Percentiles rank a stretch among this genome's conserved stretches.
Conservation (phyloP, 202 grass and related monocot species). For the Hordeum pubiflorum region DNA sequence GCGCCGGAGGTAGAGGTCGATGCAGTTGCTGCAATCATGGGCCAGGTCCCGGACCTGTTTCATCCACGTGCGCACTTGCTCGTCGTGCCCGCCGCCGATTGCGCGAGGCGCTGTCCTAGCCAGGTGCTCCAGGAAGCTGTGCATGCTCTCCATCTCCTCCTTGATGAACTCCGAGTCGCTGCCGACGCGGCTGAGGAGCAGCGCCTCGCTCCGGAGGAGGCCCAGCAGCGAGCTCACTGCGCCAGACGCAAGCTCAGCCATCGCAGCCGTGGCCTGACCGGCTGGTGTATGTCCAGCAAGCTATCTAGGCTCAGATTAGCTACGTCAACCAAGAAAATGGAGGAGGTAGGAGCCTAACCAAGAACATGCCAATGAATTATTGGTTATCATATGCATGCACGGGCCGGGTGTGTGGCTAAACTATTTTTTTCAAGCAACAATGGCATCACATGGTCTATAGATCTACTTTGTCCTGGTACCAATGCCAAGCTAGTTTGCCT, state of each 20-base stretch:
- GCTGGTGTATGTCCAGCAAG: not conserved
- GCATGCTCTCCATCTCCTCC: not conserved
- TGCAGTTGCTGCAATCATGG: not conserved
- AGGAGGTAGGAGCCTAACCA: no score
- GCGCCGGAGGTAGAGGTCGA: not conserved
- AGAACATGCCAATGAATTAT: no score
- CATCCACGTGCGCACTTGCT: constrained; percentile 1
- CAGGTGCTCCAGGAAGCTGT: not conserved
- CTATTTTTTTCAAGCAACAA: not conserved
- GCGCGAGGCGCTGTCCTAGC: not conserved
- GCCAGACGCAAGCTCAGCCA: not conserved
- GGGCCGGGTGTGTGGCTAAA: no score
- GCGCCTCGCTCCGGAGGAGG: not conserved
- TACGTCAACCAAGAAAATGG: no score
- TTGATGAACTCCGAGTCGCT: not conserved
- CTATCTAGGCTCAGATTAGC: not conserved
- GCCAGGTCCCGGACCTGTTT: not conserved
- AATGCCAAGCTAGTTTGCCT: not conserved
- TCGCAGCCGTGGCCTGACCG: not conserved
- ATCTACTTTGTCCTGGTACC: not conserved
- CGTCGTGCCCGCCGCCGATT: not conserved
- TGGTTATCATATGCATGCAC: no score
- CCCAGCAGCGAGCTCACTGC: not conserved
- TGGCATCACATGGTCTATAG: no score
- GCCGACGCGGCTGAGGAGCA: not conserved